phyloP scores from a whole-genome alignment of 768 basidiomycete species.

The Calocybe indica region DNA sequence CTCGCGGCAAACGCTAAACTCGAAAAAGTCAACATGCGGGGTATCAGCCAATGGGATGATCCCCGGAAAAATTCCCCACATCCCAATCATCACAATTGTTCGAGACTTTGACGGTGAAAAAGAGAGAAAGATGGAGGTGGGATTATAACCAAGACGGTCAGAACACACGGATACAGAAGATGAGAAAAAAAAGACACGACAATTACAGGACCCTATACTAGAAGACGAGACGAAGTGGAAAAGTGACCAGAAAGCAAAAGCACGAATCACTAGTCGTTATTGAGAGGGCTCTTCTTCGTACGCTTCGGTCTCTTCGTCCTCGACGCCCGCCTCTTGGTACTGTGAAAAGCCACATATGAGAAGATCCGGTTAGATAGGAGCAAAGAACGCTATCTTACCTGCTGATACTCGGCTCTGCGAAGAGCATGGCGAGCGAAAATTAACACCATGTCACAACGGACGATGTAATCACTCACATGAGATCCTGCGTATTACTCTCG shows the following conservation, averaged over 20 bases:
- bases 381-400: neutral
- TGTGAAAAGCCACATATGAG: conserved; percentile 12
- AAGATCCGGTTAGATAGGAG: neutral
- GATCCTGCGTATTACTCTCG: conserved; percentile 74
- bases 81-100: neutral
- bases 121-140: neutral
- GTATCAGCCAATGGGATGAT: no score
- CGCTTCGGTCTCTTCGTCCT: conserved; percentile 35
- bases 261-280: conserved; percentile 3
- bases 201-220: neutral
- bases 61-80: no score
- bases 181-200: neutral
- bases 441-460: neutral
- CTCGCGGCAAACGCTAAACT: no score
- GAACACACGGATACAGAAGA: no score
- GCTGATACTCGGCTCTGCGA: conserved; percentile 4
- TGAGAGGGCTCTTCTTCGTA: conserved; percentile 20
- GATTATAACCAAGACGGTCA: neutral
- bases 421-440: neutral
- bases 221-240: neutral
- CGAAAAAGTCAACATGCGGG: no score
- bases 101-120: neutral
- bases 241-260: conserved; percentile 1
- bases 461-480: conserved; percentile 55
- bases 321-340: conserved; percentile 56